These are phyloP conservation scores for Mimosa bimucronata DNA, from an alignment of 306 rosid species.

Conservation along the genomic window DNA sequence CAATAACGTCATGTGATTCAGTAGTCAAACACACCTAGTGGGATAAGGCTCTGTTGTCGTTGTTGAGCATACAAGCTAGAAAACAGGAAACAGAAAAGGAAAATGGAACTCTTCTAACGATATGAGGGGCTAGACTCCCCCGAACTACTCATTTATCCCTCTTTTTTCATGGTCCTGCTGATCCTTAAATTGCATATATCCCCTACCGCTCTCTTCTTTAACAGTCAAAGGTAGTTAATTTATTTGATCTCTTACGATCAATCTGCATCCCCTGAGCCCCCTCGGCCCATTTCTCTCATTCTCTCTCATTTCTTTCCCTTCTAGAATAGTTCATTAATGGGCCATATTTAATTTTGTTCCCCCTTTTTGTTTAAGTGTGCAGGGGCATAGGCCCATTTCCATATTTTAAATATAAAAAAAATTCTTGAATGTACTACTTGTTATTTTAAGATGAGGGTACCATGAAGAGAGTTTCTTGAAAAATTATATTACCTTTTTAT, in stretches of 20 bases:
- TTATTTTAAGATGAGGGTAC: slow-evolving; percentile 18
- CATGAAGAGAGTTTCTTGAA: slow-evolving; percentile 3
- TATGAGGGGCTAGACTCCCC: not conserved
- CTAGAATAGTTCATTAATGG: not conserved
- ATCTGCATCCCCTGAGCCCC: not conserved
- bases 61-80: not conserved
- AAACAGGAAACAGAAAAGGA: not conserved
- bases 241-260: not conserved
- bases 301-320: not conserved
- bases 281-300: not conserved
- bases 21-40: no score
- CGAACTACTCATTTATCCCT: not conserved
- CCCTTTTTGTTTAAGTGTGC: not conserved
- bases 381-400: not conserved
- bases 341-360: not conserved
- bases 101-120: not conserved
- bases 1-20: no score
- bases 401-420: no score
- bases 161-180: not conserved
- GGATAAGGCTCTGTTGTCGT: no score
- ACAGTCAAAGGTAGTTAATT: not conserved
- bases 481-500: not conserved
- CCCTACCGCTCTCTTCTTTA: not conserved
- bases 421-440: not conserved
- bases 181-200: not conserved